Conservation (phyloP, 305 asterid genomes). For the Withania somnifera region DNA sequence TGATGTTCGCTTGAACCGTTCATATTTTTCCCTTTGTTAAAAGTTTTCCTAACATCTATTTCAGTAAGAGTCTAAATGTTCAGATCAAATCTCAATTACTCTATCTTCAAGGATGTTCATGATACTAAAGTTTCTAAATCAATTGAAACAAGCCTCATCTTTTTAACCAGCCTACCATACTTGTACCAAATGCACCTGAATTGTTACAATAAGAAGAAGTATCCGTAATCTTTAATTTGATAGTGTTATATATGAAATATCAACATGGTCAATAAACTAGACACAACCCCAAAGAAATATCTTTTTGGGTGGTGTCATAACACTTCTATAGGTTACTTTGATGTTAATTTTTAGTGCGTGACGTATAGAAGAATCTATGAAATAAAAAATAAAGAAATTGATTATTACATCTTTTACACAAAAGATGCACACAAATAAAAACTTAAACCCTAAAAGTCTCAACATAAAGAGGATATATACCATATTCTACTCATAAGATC, state of each 20-base stretch:
- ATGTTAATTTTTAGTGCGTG: neutral
- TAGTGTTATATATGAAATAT: no score
- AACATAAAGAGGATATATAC: neutral
- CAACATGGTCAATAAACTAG: neutral
- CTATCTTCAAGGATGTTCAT: neutral
- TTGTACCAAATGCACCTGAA: neutral
- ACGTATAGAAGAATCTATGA: neutral
- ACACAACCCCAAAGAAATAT: neutral
- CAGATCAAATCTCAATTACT: neutral
- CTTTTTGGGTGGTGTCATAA: neutral
- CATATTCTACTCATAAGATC: neutral
- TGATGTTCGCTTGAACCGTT: no score
- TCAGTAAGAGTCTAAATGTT: neutral
- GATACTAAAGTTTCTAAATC: neutral
- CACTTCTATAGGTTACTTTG: neutral
- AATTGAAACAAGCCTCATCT: neutral
- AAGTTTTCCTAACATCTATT: neutral
- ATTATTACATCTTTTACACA: neutral
- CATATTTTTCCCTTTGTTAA: neutral
- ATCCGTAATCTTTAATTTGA: no score
- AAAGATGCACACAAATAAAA: neutral
- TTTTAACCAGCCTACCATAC: neutral
- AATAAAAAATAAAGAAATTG: neutral
- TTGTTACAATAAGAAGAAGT: neutral
- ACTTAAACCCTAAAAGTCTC: neutral